A percentile compares a stretch with the other conserved stretches of the same genome.
phyloP scores from a whole-genome alignment of 306 rosid species.

The Pterocarpus santalinus region DNA sequence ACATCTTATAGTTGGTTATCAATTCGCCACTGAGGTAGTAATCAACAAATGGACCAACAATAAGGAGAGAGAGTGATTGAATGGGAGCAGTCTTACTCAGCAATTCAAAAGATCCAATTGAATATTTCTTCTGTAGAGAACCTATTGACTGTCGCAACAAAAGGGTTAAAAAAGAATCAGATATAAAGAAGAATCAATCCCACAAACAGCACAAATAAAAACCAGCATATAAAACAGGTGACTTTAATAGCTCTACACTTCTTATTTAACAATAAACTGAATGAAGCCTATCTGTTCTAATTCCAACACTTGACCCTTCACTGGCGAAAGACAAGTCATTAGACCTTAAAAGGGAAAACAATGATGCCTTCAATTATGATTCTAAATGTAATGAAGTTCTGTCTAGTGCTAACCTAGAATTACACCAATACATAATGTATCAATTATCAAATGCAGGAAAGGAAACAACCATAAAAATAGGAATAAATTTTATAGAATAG shows the following conservation, averaged over 20 bases:
- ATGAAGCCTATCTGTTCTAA: not conserved
- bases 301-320: not conserved
- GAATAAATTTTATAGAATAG: constrained; percentile 21
- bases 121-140: constrained; percentile 91
- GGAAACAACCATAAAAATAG: not conserved
- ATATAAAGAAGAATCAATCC: constrained; percentile 27
- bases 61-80: constrained; percentile 83
- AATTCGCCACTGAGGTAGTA: constrained; percentile 73
- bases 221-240: constrained; percentile 1
- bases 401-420: constrained; percentile 4
- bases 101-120: constrained; percentile 96
- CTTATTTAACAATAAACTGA: constrained; percentile 26
- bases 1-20: constrained; percentile 74
- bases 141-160: constrained; percentile 81
- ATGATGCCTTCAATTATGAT: constrained; percentile 18
- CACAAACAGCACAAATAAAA: constrained; percentile 20
- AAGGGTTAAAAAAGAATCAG: constrained; percentile 19
- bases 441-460: constrained; percentile 20
- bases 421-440: constrained; percentile 32
- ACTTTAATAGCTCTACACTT: not conserved
- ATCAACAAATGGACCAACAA: constrained; percentile 86
- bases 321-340: not conserved
- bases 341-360: constrained; percentile 28
- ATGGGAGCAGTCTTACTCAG: constrained; percentile 97
- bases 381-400: constrained; percentile 28